Evolutionary conservation across 2,329 filamentous ascomycete genomes (phyloP).

Genomic region (Ceratocystiopsis brevicomis): DNA sequence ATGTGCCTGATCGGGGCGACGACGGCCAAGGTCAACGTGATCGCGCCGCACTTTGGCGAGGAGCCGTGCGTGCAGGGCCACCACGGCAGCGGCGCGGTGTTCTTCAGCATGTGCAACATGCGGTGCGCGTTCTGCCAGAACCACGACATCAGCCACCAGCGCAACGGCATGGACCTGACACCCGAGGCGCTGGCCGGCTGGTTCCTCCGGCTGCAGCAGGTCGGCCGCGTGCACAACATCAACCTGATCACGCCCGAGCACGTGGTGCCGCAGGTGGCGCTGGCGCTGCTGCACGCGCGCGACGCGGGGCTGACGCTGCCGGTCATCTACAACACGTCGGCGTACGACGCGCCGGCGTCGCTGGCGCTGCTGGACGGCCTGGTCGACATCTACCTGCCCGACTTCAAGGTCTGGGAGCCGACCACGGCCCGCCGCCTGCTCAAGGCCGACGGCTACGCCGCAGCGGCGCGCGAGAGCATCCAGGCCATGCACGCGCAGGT

Average conservation of each 20-base stretch:
- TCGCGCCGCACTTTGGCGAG: conserved; percentile 73
- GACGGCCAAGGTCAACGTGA: conserved; percentile 62
- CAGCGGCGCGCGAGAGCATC: conserved; percentile 56
- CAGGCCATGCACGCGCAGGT: conserved; percentile 66
- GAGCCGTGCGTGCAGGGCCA: conserved; percentile 71
- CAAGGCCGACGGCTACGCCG: conserved; percentile 60
- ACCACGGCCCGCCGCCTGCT: conserved; percentile 49
- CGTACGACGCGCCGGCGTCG: conserved; percentile 58
- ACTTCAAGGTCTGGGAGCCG: conserved; percentile 67
- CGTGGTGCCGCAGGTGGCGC: conserved; percentile 63
- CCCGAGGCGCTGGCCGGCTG: conserved; percentile 60
- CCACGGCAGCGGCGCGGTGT: conserved; percentile 61
- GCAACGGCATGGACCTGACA: conserved; percentile 62
- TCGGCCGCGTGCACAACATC: conserved; percentile 75
- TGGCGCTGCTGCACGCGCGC: conserved; percentile 55
- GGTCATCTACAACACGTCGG: conserved; percentile 71
- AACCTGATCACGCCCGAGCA: conserved; percentile 78
- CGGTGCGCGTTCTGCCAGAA: conserved; percentile 67
- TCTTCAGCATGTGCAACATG: conserved; percentile 50
- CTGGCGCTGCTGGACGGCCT: conserved; percentile 57
- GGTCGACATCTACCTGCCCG: conserved; percentile 72
- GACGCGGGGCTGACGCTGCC: conserved; percentile 52
- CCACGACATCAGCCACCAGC: conserved; percentile 63
- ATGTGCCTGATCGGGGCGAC: conserved; percentile 60
- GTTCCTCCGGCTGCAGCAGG: conserved; percentile 65